phyloP scores from a whole-genome alignment of 129 eudicot genomes.

The Flaveria robusta region DNA sequence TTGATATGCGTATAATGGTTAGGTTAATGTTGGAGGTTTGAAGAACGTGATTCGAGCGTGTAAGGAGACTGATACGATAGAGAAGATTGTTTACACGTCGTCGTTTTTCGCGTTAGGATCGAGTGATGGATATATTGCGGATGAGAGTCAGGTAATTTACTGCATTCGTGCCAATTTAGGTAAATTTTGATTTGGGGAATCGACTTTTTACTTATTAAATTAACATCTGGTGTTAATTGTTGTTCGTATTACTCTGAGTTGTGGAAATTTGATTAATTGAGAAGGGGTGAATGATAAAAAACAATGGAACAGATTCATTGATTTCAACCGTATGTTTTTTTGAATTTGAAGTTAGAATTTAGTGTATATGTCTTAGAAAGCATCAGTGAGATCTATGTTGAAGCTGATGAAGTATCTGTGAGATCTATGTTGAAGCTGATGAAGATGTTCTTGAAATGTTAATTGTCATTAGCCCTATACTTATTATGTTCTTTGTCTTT shows the following conservation, averaged over 20 bases:
- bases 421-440: conserved; percentile 10
- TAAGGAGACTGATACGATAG: conserved; percentile 50
- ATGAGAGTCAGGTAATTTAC: conserved; percentile 70
- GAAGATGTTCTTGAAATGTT: conserved; percentile 10
- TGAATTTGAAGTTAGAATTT: background rate
- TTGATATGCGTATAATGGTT: background rate
- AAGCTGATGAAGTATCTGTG: background rate
- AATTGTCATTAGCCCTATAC: background rate
- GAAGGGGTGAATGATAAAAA: no score
- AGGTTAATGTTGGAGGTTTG: conserved; percentile 90
- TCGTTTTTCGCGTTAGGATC: conserved; percentile 84
- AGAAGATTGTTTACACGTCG: conserved; percentile 81
- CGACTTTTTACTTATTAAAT: no score
- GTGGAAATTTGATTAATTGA: background rate
- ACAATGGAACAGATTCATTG: conserved; percentile 1
- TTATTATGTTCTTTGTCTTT: background rate
- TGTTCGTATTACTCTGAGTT: background rate
- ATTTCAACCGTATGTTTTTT: background rate
- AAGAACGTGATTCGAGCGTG: conserved; percentile 73
- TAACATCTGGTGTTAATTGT: background rate
- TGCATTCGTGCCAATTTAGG: background rate
- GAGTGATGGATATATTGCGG: conserved; percentile 73
- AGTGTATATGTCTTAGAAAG: background rate
- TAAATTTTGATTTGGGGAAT: background rate
- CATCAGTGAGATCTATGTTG: background rate